Evolutionary conservation across 2,329 filamentous ascomycete species (phyloP).

Genomic region (Talaromyces sp.): DNA sequence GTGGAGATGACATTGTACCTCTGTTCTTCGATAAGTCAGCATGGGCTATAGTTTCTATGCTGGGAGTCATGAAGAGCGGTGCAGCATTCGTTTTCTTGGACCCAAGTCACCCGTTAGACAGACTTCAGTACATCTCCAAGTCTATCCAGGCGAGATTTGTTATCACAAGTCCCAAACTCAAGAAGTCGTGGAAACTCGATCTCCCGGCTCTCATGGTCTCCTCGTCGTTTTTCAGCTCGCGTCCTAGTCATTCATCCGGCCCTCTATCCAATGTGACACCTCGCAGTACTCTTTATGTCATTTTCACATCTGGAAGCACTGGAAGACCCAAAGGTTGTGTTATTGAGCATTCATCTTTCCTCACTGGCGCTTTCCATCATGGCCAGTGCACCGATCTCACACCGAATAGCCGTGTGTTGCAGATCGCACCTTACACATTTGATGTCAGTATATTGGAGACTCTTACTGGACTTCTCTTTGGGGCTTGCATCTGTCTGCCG

Average conservation of each 20-base stretch:
- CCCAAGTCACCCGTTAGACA: not conserved
- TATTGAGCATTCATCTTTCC: conserved; percentile 56
- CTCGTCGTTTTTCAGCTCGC: not conserved
- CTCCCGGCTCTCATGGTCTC: not conserved
- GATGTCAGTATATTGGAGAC: conserved; percentile 52
- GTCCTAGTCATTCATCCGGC: not conserved
- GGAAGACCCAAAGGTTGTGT: conserved; percentile 53
- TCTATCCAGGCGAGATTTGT: conserved; percentile 1
- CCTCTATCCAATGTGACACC: conserved; percentile 21
- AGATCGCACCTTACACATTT: conserved; percentile 52
- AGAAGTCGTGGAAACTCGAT: not conserved
- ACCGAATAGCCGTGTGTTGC: conserved; percentile 53
- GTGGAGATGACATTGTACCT: not conserved
- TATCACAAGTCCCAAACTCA: not conserved
- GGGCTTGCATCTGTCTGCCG: conserved; percentile 57
- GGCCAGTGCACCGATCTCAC: conserved; percentile 40
- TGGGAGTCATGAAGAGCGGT: conserved; percentile 4
- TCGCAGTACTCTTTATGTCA: conserved; percentile 52
- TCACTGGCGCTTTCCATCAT: conserved; percentile 49
- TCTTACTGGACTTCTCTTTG: conserved; percentile 50
- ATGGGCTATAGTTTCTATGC: conserved; percentile 5
- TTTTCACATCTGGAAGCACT: conserved; percentile 55
- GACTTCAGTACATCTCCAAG: not conserved
- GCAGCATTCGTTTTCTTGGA: conserved; percentile 5
- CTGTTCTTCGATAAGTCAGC: conserved; percentile 3